A percentile compares a stretch with the other conserved stretches of the same genome.
Conservation (phyloP, 495 filamentous ascomycete genomes). For the Niebla homalea region DNA sequence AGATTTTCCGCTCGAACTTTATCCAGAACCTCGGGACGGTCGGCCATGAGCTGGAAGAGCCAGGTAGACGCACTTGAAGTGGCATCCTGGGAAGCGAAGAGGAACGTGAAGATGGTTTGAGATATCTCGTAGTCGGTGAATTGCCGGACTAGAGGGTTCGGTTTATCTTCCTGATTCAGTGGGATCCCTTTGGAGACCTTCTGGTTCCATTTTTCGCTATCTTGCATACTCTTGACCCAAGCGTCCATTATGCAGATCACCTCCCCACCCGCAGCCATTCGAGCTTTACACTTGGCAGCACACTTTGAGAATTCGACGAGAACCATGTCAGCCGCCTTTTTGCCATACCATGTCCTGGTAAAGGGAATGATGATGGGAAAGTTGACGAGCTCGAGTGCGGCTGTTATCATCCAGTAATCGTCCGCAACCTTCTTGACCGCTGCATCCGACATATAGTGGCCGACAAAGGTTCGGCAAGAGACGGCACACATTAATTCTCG, state of each 20-base stretch:
- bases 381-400: conserved; percentile 91
- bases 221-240: conserved; percentile 78
- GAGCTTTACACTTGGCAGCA: conserved; percentile 80
- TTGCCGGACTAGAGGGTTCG: conserved; percentile 62
- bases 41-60: conserved; percentile 89
- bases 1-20: conserved; percentile 89
- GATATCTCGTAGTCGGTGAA: conserved; percentile 90
- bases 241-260: conserved; percentile 86
- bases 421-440: conserved; percentile 89
- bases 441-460: conserved; percentile 83
- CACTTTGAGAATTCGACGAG: conserved; percentile 82
- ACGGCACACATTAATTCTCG: conserved; percentile 93
- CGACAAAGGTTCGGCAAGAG: conserved; percentile 90
- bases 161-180: conserved; percentile 63
- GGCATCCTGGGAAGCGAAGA: conserved; percentile 96
- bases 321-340: conserved; percentile 89
- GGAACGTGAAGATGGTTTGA: conserved; percentile 92
- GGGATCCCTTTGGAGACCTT: conserved; percentile 53
- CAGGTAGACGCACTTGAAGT: conserved; percentile 87
- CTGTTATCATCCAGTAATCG: conserved; percentile 94
- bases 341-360: conserved; percentile 95
- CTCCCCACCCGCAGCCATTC: conserved; percentile 83
- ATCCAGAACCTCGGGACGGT: conserved; percentile 81
- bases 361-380: conserved; percentile 95
- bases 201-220: conserved; percentile 66